Base-by-base conservation (phyloP, 2,329 filamentous ascomycete genomes). In the Lachnellula hyalina region DNA sequence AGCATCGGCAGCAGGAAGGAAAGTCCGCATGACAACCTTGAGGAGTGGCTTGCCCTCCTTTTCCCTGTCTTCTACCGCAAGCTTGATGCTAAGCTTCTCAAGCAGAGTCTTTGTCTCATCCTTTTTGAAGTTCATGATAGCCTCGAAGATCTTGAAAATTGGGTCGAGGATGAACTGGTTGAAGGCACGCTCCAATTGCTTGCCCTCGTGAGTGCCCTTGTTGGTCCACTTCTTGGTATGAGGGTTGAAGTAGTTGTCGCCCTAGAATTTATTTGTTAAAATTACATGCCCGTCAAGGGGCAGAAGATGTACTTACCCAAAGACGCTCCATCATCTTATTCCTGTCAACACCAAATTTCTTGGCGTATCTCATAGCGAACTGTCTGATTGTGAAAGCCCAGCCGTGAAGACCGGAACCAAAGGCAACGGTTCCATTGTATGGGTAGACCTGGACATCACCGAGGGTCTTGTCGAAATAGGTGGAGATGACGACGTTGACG, bases 321-420 rank as follows among this genome's bases (percentile, higher is more conserved):
- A 99, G 90, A 87, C 94, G 91, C 83, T 96, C 90, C 89, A 97
- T 96, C 94, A 99, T 96, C 90, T 97, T 97, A 82, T 86, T 88
- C 78, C 92, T 92, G 86, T 99, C 93, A 70, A 99, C 94, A 88
- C 94, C 94, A 72, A 99, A 99, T 82, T 99, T 99, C 91, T 97
- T 97, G 79, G 93, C 89, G 77, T 99, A 99, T 71, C 87, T 86
- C 73, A 84, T 77, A 69, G 94, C 94, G 78, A 99, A 99, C 79
- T 99, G 94, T 73, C 94, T 90, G 81, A 97, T 80, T 71, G 94
- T 99, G 87, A 99, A 99, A 72, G 91, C 93, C 94, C 94, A 99
- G 77, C 94, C 94, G 83, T 99, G 94, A 63, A 97, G 92, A 88
- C 93, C 94, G 77, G 94, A 97, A 80, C 92, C 94, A 83, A 99